Evolutionary conservation across 768 basidiomycete species (phyloP), one percentile per base, ranked within the genome.

Genomic region (Trametes cinnabarina): DNA sequence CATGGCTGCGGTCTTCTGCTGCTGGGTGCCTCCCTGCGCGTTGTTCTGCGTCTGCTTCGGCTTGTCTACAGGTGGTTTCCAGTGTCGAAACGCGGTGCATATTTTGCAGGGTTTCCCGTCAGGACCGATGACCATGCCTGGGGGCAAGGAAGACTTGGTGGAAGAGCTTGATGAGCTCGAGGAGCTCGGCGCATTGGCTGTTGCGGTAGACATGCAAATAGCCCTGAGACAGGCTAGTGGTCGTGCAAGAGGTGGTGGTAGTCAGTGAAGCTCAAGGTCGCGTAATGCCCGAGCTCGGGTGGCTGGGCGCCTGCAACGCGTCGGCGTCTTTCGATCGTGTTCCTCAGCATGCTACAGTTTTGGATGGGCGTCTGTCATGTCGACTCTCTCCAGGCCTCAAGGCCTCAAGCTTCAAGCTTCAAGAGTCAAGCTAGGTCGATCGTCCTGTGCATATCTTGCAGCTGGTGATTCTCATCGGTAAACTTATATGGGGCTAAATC

Each of bases 71-170:
- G 60, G 57, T 6, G 82, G 82, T 47, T 78, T 80, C 85, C 86
- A 91, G 66, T 83, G 74, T 23, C 87, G 83, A 72, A 90, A 92
- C 28, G 88, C 86, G 40, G 85, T 90, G 66, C 94, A 95, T 26
- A 91, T 85, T 75, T 93, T 96, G 80, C 96, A 98, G 0, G 92
- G 93, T 71, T 94, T 97, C 19, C 96, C 95, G 62, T 98, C 92
- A 12, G 92, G 90, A 1, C 92, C 94, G 63, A 98, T 74, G 55
- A 95, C 82, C 79, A 93, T 86, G 2, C 92, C 93, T 7, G 91
- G 88, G 0, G 90, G 88, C 26, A 88, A 67, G 9, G 61, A 34
- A 3, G 61, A 34, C 17, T 57, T 54, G 1, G 55, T 34, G 12
- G 23, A 32, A 3, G 61, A 58, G 30, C 51, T 35, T 34, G 56